A percentile compares a stretch with the other conserved stretches of the same genome.
Evolutionary conservation across 2,329 filamentous ascomycete genomes (phyloP).

Genomic region (Ampelomyces quisqualis): DNA sequence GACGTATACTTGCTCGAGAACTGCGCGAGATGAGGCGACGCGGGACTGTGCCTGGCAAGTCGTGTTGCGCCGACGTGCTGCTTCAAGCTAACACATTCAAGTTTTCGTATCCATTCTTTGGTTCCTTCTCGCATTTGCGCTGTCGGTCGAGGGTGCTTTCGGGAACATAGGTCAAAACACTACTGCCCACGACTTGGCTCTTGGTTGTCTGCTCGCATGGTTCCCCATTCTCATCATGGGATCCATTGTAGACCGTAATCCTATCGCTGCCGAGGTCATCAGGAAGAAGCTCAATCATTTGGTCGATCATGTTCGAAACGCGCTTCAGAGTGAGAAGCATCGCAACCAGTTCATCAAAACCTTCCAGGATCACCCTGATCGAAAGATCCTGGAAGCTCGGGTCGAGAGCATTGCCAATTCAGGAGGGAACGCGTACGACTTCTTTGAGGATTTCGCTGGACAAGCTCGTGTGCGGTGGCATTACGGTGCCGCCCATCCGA

Average conservation of each 20-base stretch:
- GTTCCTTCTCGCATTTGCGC: slow-evolving; percentile 45
- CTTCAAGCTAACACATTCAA: slow-evolving; percentile 1
- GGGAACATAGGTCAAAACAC: slow-evolving; percentile 43
- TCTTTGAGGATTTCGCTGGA: slow-evolving; percentile 47
- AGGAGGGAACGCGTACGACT: slow-evolving; percentile 30
- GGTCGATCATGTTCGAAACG: slow-evolving; percentile 41
- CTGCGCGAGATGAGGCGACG: slow-evolving; percentile 46
- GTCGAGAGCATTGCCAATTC: slow-evolving; percentile 27
- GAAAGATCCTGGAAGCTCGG: slow-evolving; percentile 19
- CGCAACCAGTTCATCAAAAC: slow-evolving; percentile 32
- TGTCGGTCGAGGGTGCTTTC: slow-evolving; percentile 44
- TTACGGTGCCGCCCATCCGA: slow-evolving; percentile 47
- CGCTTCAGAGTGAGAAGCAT: slow-evolving; percentile 32
- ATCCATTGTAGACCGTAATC: slow-evolving; percentile 51
- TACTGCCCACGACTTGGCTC: slow-evolving; percentile 48
- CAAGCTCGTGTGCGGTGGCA: slow-evolving; percentile 41
- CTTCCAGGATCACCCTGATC: slow-evolving; percentile 27
- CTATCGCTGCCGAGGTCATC: slow-evolving; percentile 46
- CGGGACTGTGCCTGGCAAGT: slow-evolving; percentile 41
- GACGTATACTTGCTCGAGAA: slow-evolving; percentile 43
- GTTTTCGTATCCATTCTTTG: slow-evolving; percentile 48
- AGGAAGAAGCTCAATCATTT: slow-evolving; percentile 44
- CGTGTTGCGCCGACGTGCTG: accelerated
- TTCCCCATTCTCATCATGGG: slow-evolving; percentile 49
- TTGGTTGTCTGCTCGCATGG: slow-evolving; percentile 50